phyloP scores from a whole-genome alignment of 805 yeast genomes.

The Hanseniaspora hatyaiensis region DNA sequence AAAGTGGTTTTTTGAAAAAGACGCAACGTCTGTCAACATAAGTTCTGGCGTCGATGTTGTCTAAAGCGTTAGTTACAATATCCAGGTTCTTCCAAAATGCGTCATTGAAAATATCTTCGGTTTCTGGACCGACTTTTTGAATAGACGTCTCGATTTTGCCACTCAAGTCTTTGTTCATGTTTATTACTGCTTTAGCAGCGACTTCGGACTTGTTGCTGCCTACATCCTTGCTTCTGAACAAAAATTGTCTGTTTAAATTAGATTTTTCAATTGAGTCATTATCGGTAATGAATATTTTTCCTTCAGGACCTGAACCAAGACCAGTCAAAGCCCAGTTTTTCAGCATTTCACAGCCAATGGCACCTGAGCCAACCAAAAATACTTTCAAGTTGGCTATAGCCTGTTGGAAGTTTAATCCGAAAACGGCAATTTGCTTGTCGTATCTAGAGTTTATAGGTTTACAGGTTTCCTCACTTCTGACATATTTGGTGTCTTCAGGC shows the following conservation, averaged over 20 bases:
- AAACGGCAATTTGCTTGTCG: constrained; percentile 91
- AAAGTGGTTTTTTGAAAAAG: constrained; percentile 75
- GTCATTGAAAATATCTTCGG: constrained; percentile 77
- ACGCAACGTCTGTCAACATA: constrained; percentile 96
- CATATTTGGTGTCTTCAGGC: constrained; percentile 47
- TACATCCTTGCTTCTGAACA: constrained; percentile 89
- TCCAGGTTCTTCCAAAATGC: constrained; percentile 75
- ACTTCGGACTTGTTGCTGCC: constrained; percentile 83
- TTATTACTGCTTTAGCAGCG: constrained; percentile 72
- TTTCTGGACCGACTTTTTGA: constrained; percentile 89
- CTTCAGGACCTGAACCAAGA: constrained; percentile 80
- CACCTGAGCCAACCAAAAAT: constrained; percentile 93
- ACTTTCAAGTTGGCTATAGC: constrained; percentile 64
- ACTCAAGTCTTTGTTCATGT: constrained; percentile 71
- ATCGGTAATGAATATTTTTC: constrained; percentile 77
- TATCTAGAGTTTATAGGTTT: constrained; percentile 72
- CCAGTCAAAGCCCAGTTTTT: constrained; percentile 98
- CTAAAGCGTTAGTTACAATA: constrained; percentile 91
- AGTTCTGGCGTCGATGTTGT: constrained; percentile 94
- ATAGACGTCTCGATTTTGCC: constrained; percentile 66
- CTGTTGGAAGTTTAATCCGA: constrained; percentile 69
- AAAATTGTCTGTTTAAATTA: constrained; percentile 88
- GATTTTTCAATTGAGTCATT: constrained; percentile 92
- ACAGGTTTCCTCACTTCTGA: constrained; percentile 60
- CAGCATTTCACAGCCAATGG: constrained; percentile 97